Conservation (phyloP, 2,329 filamentous ascomycete species). For the Pseudogymnoascus sp. region DNA sequence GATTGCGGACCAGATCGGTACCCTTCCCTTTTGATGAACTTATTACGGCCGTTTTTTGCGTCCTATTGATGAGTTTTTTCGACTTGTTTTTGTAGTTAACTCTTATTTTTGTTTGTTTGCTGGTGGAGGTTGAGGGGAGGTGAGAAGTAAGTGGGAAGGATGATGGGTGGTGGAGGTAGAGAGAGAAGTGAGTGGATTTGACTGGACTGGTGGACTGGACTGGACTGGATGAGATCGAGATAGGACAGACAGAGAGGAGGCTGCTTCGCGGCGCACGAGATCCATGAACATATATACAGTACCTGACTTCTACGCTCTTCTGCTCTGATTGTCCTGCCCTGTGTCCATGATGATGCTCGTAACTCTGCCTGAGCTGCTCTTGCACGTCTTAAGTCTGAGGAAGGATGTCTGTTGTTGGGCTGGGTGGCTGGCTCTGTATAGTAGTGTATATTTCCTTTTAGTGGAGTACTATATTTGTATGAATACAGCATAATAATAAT, state of each 20-base stretch:
- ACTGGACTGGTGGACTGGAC: neutral
- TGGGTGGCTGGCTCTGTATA: neutral
- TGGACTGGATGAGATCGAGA: neutral
- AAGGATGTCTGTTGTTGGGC: neutral
- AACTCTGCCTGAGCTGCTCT: neutral
- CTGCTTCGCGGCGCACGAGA: constrained; percentile 4
- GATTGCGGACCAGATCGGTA: constrained; percentile 3
- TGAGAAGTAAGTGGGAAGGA: neutral
- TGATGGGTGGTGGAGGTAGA: neutral
- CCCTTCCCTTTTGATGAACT: constrained; percentile 3
- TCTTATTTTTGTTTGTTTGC: neutral
- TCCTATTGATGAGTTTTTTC: constrained; percentile 7
- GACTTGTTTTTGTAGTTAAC: constrained; percentile 6
- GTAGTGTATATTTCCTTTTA: neutral
- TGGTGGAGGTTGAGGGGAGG: neutral
- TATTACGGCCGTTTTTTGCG: constrained; percentile 1
- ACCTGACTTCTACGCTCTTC: neutral
- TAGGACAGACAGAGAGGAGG: constrained; percentile 6
- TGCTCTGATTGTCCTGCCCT: neutral
- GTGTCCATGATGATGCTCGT: neutral
- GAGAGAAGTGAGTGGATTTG: neutral
- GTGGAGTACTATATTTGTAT: neutral
- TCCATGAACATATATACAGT: constrained; percentile 5
- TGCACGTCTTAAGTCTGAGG: neutral
- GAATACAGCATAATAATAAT: neutral